A percentile compares a stretch with the other conserved stretches of the same genome.
Evolutionary conservation across 257 asterid genomes (phyloP).

Genomic region (Solanum appendiculatum): DNA sequence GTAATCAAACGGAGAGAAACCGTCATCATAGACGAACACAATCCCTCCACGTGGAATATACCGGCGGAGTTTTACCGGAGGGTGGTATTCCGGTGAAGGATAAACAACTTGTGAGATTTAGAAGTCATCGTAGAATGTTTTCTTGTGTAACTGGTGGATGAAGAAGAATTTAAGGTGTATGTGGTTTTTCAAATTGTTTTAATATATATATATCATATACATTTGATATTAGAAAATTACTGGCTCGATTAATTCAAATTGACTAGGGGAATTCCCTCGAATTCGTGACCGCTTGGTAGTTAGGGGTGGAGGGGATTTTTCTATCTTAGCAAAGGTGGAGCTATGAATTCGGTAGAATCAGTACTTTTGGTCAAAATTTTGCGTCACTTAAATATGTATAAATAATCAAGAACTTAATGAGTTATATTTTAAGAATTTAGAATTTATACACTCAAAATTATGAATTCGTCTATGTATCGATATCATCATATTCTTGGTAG

Average conservation of each 20-base stretch:
- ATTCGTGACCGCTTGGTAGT: not conserved
- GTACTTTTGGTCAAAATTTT: not conserved
- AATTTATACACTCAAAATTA: not conserved
- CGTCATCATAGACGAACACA: slow-evolving; percentile 10
- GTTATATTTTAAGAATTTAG: not conserved
- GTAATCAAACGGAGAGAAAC: not conserved
- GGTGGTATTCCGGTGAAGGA: not conserved
- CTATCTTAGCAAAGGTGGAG: not conserved
- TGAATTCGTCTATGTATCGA: not conserved
- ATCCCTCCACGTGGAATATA: not conserved
- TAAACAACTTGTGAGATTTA: slow-evolving; percentile 41
- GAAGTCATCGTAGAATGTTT: slow-evolving; percentile 40
- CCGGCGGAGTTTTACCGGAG: not conserved
- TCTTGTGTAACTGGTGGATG: slow-evolving; percentile 42
- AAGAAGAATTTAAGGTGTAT: not conserved
- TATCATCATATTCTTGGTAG: not conserved
- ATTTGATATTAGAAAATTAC: not conserved
- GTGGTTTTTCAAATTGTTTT: not conserved
- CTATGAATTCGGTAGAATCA: not conserved
- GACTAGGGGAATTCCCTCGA: not conserved
- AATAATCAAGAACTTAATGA: not conserved
- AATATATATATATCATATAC: not conserved
- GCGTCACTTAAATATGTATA: not conserved
- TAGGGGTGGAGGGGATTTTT: not conserved
- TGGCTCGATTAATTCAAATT: not conserved